Evolutionary conservation across 495 filamentous ascomycete genomes (phyloP).

Genomic region (Evernia prunastri): DNA sequence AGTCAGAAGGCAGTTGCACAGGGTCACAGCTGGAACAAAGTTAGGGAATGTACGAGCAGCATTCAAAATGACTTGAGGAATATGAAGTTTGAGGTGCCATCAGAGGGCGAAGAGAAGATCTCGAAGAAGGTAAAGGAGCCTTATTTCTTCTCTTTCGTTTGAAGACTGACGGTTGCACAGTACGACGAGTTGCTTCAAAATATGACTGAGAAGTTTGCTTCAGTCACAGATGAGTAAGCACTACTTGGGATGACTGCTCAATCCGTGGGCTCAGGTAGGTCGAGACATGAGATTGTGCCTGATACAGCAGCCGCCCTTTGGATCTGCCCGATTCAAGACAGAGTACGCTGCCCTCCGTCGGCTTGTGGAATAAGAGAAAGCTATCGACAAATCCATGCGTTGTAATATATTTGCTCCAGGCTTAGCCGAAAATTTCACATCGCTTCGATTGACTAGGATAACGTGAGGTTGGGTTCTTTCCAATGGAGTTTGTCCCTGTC

Average conservation of each 20-base stretch:
- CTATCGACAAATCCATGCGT: neutral
- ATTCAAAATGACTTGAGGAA: constrained; percentile 73
- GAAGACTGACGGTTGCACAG: constrained; percentile 36
- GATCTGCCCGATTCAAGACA: neutral
- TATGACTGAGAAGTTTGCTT: constrained; percentile 94
- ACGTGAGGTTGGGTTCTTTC: neutral
- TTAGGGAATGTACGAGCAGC: constrained; percentile 81
- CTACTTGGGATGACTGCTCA: neutral
- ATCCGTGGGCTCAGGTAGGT: neutral
- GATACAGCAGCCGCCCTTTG: neutral
- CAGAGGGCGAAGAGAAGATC: constrained; percentile 61
- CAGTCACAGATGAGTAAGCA: constrained; percentile 81
- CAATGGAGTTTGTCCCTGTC: neutral
- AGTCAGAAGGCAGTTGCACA: constrained; percentile 89
- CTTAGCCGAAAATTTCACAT: neutral
- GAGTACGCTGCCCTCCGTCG: neutral
- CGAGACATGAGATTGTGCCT: neutral
- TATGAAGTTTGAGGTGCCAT: constrained; percentile 95
- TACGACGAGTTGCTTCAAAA: constrained; percentile 86
- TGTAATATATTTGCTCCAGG: neutral
- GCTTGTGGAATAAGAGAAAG: neutral
- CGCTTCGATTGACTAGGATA: neutral
- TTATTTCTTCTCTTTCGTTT: neutral
- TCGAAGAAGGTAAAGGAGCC: constrained; percentile 41
- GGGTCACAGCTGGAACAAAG: constrained; percentile 84